These are phyloP conservation scores for Ilex paraguariensis DNA, from an alignment of 305 asterid genomes.

Conservation along the genomic window DNA sequence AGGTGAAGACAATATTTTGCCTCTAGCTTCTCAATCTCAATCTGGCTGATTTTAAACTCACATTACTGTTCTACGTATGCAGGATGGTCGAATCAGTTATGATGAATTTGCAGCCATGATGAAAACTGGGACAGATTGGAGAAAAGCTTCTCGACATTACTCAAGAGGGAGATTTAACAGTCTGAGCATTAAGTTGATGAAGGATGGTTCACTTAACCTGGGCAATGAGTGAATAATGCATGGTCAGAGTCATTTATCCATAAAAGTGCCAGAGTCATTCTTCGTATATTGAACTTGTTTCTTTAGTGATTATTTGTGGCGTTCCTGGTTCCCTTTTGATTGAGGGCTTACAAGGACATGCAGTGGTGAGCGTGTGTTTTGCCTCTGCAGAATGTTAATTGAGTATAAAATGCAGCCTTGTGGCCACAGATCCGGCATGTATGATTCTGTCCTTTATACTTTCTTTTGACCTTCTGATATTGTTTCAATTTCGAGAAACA, in stretches of 20 bases:
- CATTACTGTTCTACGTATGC: slow-evolving; percentile 9
- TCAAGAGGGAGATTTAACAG: slow-evolving; percentile 89
- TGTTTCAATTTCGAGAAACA: slow-evolving; percentile 8
- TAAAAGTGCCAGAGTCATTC: slow-evolving; percentile 21
- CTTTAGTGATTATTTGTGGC: slow-evolving; percentile 41
- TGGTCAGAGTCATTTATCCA: slow-evolving; percentile 24
- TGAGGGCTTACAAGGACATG: slow-evolving; percentile 35
- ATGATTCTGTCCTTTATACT: slow-evolving; percentile 29
- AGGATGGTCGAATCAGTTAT: slow-evolving; percentile 89
- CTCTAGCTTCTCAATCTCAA: too few species aligned
- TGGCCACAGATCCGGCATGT: slow-evolving; percentile 27
- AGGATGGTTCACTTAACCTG: slow-evolving; percentile 83
- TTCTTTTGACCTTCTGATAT: slow-evolving; percentile 16
- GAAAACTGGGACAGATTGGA: slow-evolving; percentile 89
- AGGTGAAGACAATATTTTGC: slow-evolving; percentile 37
- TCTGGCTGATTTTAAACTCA: too few species aligned
- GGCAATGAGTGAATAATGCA: slow-evolving; percentile 53
- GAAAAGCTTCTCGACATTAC: slow-evolving; percentile 92
- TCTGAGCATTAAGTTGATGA: slow-evolving; percentile 77
- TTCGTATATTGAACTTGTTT: slow-evolving; percentile 27
- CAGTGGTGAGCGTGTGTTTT: slow-evolving; percentile 11
- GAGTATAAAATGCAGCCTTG: slow-evolving; percentile 28
- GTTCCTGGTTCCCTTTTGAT: slow-evolving; percentile 30
- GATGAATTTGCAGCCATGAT: slow-evolving; percentile 90
- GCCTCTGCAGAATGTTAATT: slow-evolving; percentile 41